Evolutionary conservation across 192 early-diverging fungal species (phyloP).

Genomic region (Entomortierella lignicola): DNA sequence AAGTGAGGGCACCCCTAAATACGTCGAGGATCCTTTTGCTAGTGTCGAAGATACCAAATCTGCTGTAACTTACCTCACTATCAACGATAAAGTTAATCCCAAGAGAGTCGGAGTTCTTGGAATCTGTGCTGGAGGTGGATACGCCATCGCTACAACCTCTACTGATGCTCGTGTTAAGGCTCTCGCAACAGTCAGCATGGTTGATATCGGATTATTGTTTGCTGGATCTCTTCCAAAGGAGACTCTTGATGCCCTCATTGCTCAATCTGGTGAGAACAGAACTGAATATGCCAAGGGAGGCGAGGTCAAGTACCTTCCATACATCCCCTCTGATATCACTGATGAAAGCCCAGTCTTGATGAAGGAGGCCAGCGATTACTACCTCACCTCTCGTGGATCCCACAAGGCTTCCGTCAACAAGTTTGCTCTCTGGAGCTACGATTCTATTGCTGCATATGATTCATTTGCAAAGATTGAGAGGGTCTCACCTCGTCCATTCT

Average conservation of each 20-base stretch:
- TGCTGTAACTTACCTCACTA: constrained; percentile 35
- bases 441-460: constrained; percentile 14
- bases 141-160: constrained; percentile 12
- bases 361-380: constrained; percentile 35
- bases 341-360: constrained; percentile 9
- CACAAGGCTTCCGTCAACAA: constrained; percentile 24
- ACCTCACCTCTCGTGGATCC: constrained; percentile 30
- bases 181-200: constrained; percentile 14
- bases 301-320: constrained; percentile 18
- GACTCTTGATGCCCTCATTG: constrained; percentile 7
- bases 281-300: constrained; percentile 28
- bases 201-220: constrained; percentile 14
- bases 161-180: constrained; percentile 34
- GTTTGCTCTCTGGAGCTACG: constrained; percentile 24
- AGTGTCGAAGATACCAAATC: constrained; percentile 24
- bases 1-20: constrained; percentile 35
- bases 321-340: constrained; percentile 6
- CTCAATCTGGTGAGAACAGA: constrained; percentile 11
- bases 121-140: constrained; percentile 47
- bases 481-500: constrained; percentile 27
- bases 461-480: constrained; percentile 11
- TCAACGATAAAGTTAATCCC: constrained; percentile 23
- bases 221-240: constrained; percentile 8
- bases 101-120: constrained; percentile 31
- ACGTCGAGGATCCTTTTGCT: constrained; percentile 27